Evolutionary conservation across 306 rosid species (phyloP), one percentile per base, ranked within the genome.

Genomic region (Arachis hypogaea): DNA sequence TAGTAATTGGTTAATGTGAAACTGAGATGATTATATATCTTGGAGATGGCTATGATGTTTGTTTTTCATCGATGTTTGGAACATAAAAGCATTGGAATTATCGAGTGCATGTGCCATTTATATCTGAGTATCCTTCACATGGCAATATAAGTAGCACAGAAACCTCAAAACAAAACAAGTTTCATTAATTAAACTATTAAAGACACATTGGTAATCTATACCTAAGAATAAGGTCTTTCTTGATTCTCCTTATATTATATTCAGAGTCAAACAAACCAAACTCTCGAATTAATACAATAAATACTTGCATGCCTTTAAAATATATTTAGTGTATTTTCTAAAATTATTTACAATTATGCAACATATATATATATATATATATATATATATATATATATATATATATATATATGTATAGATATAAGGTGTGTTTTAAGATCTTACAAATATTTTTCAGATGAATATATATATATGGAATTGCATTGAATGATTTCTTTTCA

Each of bases 61-160:
- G 58, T 63, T 75, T 84, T 58, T 12, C 83, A 57, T 49, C 69
- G 65, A 56, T 46, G 43, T 75, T 81, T 76, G 79, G 64, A 56
- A 41, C 46, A 40, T 76, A 84, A 72, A 80, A 69, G 88, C 82
- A 72, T 86, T 77, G 88, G 79, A 80, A 63, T 75, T 81, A 16
- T 67, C 63, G 14, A 71, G 65, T 57, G 76, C 81, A 82, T 80
- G 87, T 87, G 84, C 80, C 45, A 59, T 47, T 64, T 76, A 64
- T 47, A 47, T 47, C 5, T 47, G n/a, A 47, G 52, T 8, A 47
- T 74, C 71, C 63, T 60, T 80, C 87, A 69, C 86, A 80, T 82
- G 89, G 44, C 72, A 75, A 62, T 49, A 58, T 62, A 61, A 44
- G 8, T 52, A 45, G 67, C 76, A 33, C 38, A 33, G 38, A 33